Evolutionary conservation across 2,329 filamentous ascomycete species (phyloP), one percentile per base, ranked within the genome.

Genomic region (Pseudogymnoascus sp.): DNA sequence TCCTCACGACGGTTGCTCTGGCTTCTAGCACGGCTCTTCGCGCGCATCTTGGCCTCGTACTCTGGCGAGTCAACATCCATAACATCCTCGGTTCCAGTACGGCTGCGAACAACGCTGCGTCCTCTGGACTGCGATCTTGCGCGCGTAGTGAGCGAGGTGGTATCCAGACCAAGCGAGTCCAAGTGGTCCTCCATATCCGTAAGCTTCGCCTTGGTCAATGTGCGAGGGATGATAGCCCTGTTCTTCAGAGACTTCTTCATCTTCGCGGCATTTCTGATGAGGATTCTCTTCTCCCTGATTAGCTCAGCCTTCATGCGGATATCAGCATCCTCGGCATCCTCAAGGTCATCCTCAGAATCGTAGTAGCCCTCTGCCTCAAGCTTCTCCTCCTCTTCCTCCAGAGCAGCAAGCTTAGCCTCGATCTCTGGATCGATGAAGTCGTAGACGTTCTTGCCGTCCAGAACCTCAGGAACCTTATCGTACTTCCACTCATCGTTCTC

Each of bases 181-280:
- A 99, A 84, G 63, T 90, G 88, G 63, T 88, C 84, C 74, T 96
- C 88, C 83, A 97, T 90, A 74, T 95, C 86, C 21, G 90, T 89
- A 60, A 96, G 81, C 64, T 89, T 87, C 79, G 92, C 91, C 74
- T 90, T 84, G 73, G 87, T 85, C 68, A 85, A 83, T 68, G 87
- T 89, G 71, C 94, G 87, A 24, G 94, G 95, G 66, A 99, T 95
- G 68, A 93, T 84, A 64, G 94, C 93, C 68, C 92, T 86, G 81
- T 99, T 99, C 87, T 99, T 97, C 74, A 99, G 85, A 41, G 88
- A 88, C 81, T 96, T 97, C 78, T 91, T 90, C 87, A 96, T 92
- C 78, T 90, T 89, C 65, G 91, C 89, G 71, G 96, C 94, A 77
- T 97, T 97, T 73, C 90, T 86, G 77, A 97, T 94, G 65, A 97